A percentile compares a stretch with the other conserved stretches of the same genome.
phyloP scores from a whole-genome alignment of 257 asterid genomes.

The Solanum appendiculatum region DNA sequence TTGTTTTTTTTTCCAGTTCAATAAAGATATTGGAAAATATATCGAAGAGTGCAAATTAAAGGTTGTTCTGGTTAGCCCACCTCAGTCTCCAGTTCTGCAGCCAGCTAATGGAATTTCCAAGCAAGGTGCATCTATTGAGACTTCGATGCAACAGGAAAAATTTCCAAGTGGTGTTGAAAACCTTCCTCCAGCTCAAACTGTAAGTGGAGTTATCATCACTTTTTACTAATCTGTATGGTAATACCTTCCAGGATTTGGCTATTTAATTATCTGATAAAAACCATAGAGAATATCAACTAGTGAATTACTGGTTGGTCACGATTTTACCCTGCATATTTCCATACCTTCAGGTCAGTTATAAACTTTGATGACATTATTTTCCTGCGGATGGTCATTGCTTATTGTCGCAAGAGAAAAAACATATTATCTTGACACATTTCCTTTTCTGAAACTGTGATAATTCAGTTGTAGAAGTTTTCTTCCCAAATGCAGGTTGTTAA shows the following conservation, averaged over 20 bases:
- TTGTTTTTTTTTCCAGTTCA: conserved; percentile 35
- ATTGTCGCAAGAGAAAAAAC: not conserved
- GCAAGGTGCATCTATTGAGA: conserved; percentile 34
- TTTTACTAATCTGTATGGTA: not conserved
- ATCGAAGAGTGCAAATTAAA: conserved; percentile 77
- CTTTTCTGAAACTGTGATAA: not conserved
- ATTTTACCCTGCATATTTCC: not conserved
- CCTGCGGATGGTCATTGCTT: not conserved
- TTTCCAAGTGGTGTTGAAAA: conserved; percentile 39
- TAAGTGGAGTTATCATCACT: conserved; percentile 12
- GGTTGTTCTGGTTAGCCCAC: conserved; percentile 50
- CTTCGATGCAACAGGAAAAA: conserved; percentile 21
- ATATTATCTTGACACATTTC: not conserved
- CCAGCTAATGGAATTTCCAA: conserved; percentile 33
- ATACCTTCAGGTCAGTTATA: not conserved
- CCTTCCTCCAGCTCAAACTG: conserved; percentile 33
- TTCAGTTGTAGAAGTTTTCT: not conserved
- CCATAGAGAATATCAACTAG: not conserved
- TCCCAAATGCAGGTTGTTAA: conserved; percentile 25
- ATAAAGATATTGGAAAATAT: conserved; percentile 40
- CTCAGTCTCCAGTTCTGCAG: conserved; percentile 39
- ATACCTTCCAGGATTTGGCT: not conserved
- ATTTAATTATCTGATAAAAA: not conserved
- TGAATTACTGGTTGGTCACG: not conserved
- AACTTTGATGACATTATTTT: not conserved